A percentile compares a stretch with the other conserved stretches of the same genome.
Evolutionary conservation across 495 filamentous ascomycete genomes (phyloP).

Genomic region (Aspergillus homomorphus): DNA sequence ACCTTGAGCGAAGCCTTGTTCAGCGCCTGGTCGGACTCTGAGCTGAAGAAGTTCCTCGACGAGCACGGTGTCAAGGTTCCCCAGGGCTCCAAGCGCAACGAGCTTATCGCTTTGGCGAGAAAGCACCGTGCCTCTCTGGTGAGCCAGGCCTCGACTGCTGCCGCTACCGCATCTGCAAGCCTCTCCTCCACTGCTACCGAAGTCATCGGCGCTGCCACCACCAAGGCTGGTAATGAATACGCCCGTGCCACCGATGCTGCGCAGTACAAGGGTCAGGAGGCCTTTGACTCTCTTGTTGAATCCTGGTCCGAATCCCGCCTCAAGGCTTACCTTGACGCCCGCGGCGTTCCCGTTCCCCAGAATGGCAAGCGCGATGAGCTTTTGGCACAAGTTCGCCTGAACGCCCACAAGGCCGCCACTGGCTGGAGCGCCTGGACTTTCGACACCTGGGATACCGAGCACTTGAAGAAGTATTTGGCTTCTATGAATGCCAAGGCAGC

Average conservation of each 20-base stretch:
- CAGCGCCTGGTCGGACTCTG: conserved; percentile 81
- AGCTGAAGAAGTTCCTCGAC: conserved; percentile 75
- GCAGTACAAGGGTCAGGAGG: conserved; percentile 59
- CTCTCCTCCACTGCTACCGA: conserved; percentile 50
- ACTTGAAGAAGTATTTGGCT: conserved; percentile 69
- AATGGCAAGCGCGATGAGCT: conserved; percentile 75
- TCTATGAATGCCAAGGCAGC: conserved; percentile 66
- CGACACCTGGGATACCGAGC: conserved; percentile 76
- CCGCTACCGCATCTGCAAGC: conserved; percentile 47
- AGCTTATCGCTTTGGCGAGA: conserved; percentile 84
- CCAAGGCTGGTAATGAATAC: conserved; percentile 73
- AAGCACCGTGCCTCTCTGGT: conserved; percentile 77
- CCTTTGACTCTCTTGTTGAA: conserved; percentile 60
- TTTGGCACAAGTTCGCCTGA: conserved; percentile 66
- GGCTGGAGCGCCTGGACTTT: conserved; percentile 80
- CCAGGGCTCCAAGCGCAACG: conserved; percentile 86
- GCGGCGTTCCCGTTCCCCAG: conserved; percentile 68
- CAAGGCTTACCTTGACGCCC: conserved; percentile 65
- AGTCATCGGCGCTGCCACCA: conserved; percentile 75
- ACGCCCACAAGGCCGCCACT: conserved; percentile 68
- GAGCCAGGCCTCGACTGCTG: conserved; percentile 56
- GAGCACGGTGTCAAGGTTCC: conserved; percentile 77
- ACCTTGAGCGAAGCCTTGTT: conserved; percentile 78
- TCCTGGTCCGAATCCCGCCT: conserved; percentile 72
- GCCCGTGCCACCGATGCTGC: conserved; percentile 72